phyloP scores from a whole-genome alignment of 306 rosid species.

The Cucurbita ficifolia region DNA sequence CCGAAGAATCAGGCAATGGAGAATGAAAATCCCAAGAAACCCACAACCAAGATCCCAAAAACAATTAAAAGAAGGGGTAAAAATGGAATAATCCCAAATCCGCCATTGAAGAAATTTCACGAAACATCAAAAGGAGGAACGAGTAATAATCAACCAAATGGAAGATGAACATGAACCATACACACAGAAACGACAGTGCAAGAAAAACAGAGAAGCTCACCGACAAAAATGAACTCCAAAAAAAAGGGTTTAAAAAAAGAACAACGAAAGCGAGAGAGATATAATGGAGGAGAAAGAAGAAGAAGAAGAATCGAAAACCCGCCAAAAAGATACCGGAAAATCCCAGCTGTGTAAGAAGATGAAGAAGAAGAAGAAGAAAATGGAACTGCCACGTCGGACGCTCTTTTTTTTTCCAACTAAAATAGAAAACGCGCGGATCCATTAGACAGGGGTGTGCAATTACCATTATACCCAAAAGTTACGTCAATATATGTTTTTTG shows the following conservation, averaged over 20 bases:
- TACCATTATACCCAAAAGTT: not conserved
- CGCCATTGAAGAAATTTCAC: not conserved
- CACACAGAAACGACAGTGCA: not conserved
- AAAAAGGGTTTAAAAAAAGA: not conserved
- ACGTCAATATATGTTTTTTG: not conserved
- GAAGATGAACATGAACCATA: not conserved
- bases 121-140: not conserved
- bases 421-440: slow-evolving; percentile 1
- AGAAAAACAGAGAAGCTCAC: not conserved
- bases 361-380: not conserved
- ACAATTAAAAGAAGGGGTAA: not conserved
- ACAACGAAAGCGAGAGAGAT: not conserved
- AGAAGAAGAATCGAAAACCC: slow-evolving; percentile 15
- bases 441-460: not conserved
- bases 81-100: not conserved
- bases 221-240: not conserved
- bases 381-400: slow-evolving; percentile 18
- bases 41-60: not conserved
- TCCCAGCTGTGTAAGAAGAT: not conserved
- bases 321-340: not conserved
- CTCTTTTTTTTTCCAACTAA: not conserved
- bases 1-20: slow-evolving; percentile 6
- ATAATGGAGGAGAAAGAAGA: not conserved
- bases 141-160: not conserved
- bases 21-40: slow-evolving; percentile 17